Conservation (phyloP, 192 early-diverging fungal genomes). For the Gonapodya sp. region DNA sequence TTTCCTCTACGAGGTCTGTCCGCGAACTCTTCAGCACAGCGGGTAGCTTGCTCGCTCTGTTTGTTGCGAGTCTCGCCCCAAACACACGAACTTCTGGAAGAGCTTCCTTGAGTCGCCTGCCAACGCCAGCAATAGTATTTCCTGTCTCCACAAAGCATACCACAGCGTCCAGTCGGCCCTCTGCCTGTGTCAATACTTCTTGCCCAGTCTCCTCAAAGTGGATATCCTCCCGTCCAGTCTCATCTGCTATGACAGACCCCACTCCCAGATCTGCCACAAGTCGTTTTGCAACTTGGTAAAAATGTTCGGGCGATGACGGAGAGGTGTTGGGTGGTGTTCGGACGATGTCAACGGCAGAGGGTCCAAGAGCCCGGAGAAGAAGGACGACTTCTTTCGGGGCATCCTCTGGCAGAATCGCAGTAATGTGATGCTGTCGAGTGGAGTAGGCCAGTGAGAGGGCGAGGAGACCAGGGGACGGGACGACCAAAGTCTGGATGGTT, state of each 20-base stretch:
- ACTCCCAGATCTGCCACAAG: neutral
- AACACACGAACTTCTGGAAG: neutral
- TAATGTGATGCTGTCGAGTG: conserved; percentile 1
- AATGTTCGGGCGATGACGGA: neutral
- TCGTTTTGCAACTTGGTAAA: neutral
- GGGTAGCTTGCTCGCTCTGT: neutral
- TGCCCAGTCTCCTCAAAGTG: neutral
- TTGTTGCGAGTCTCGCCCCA: neutral
- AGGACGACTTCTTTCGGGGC: neutral
- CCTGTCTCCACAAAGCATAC: neutral
- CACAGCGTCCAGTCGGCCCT: neutral
- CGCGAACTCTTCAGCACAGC: neutral
- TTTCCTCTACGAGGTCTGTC: neutral
- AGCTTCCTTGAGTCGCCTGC: neutral
- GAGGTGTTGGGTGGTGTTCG: neutral
- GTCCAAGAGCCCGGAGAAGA: neutral
- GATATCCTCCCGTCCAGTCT: neutral
- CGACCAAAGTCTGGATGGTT: conserved; percentile 34
- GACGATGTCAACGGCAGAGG: neutral
- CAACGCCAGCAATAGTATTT: neutral
- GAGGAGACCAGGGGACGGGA: conserved; percentile 63
- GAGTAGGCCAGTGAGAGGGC: conserved; percentile 47
- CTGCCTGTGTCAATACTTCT: neutral
- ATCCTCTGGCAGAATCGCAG: neutral
- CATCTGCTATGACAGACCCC: neutral